These are phyloP conservation scores for Aphanomyces stellatus DNA, from an alignment of 352 stramenopile species.

Conservation along the genomic window DNA sequence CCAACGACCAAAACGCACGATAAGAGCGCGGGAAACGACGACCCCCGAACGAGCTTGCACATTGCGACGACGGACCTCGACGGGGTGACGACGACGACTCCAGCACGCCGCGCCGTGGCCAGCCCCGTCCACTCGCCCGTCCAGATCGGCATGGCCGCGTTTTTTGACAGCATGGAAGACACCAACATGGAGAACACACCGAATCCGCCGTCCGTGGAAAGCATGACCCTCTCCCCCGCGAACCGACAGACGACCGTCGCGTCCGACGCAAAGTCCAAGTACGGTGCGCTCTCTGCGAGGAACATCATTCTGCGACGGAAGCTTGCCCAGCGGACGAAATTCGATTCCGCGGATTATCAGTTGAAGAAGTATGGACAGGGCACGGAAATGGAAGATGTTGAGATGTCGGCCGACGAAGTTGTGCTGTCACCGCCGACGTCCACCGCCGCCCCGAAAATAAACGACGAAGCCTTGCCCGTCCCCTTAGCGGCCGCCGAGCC, in stretches of 20 bases:
- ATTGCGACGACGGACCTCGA: background rate
- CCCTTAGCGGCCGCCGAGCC: background rate
- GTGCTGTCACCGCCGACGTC: too few relatives aligned
- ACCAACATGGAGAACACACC: background rate
- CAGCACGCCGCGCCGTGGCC: background rate
- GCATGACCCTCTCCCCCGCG: conserved; percentile 3
- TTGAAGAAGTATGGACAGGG: conserved; percentile 40
- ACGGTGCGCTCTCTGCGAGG: conserved; percentile 30
- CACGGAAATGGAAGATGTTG: background rate
- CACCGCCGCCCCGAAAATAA: too few relatives aligned
- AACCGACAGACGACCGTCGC: background rate
- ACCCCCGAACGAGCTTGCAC: background rate
- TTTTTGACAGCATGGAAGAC: conserved; percentile 15
- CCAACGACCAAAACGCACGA: too few relatives aligned
- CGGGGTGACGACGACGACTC: too few relatives aligned
- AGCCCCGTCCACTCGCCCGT: background rate
- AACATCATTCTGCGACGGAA: conserved; percentile 31
- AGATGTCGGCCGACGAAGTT: conserved; percentile 16
- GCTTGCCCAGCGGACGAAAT: conserved; percentile 32
- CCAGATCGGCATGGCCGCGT: conserved; percentile 9
- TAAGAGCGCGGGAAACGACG: background rate
- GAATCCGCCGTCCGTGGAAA: background rate
- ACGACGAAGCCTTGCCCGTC: conserved; percentile 7
- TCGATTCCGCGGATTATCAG: conserved; percentile 77
- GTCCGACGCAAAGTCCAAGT: conserved; percentile 25